Conservation (phyloP, 1,284 basidiomycete genomes). For the Irpex rosettiformis region DNA sequence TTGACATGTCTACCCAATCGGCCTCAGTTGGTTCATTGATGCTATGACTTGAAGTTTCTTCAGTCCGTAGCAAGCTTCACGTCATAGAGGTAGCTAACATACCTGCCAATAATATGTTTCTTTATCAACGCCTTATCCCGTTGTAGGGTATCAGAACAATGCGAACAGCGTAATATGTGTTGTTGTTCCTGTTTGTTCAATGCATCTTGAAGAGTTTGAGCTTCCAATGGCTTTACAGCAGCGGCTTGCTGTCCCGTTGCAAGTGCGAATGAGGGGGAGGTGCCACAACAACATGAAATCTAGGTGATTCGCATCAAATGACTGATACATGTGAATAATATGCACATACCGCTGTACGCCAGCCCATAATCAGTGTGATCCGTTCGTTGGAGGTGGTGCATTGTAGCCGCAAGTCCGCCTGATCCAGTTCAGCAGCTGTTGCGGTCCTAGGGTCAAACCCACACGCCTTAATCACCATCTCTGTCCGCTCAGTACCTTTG, state of each 20-base stretch:
- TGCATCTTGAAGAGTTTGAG: neutral
- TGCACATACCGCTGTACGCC: neutral
- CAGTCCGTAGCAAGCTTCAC: neutral
- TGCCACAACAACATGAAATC: neutral
- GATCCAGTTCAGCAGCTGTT: neutral
- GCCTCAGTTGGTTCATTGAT: neutral
- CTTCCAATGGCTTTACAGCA: neutral
- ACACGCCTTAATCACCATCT: neutral
- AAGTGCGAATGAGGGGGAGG: neutral
- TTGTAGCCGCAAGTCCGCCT: neutral
- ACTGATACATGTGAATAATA: neutral
- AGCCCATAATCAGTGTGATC: neutral
- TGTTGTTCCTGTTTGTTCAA: neutral
- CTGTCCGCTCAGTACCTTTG: neutral
- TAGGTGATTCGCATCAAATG: neutral
- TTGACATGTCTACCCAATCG: neutral
- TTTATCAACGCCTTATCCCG: neutral
- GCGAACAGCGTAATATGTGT: neutral
- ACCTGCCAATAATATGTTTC: neutral
- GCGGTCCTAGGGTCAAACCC: neutral
- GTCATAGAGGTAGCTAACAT: neutral
- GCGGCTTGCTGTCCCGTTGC: neutral
- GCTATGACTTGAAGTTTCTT: neutral
- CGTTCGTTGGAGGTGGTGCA: neutral
- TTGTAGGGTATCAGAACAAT: neutral